Base-by-base conservation (phyloP, 2,329 filamentous ascomycete species). In the Penicillium olsonii region DNA sequence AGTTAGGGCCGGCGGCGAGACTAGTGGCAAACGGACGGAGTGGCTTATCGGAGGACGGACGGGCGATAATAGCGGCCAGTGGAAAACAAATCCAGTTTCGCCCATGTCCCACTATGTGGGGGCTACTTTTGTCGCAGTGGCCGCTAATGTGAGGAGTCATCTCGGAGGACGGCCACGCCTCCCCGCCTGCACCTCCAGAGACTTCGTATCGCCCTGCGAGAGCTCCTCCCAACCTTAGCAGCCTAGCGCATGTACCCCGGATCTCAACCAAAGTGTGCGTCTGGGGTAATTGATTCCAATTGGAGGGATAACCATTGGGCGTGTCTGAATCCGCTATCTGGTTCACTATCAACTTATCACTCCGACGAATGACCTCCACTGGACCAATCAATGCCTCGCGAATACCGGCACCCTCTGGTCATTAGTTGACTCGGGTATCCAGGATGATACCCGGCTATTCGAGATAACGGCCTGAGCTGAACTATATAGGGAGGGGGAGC, bases 341-440 rank as follows among this genome's bases (percentile, higher is more conserved):
- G 37, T 15, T 33, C 14, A 24, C 22, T 37, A 24, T 34, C 37
- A 29, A 40, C 22, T 29, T 51, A 46, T 45, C 41, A 37, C 19
- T 31, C 46, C 33, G 42, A 34, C 33, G 34, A 42, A 47, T 42
- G 29, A 47, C 45, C 37, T 5, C 31, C 39, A 42, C 29, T 29
- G 26, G 22, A 46, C 53, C 42, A 53, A 56, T 55, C 46, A 56
- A 55, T 55, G 48, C 48, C 35, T 52, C 48, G 35, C 31, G 34
- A 46, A 48, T 40, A 26, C 40, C 52, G 41, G 19, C 38, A 11
- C 27, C 17, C 8, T 18, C 24, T 33, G 22, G 24, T 48, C 33
- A 54, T 48, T 50, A 50, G 51, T 46, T 45, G 37, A 45, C 26
- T 18, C 22, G 34, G 48, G 34, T 39, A 46, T 35, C 24, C 20